These are phyloP conservation scores for Monosporozyma siamensis DNA, from an alignment of 805 yeast genomes.

Conservation along the genomic window DNA sequence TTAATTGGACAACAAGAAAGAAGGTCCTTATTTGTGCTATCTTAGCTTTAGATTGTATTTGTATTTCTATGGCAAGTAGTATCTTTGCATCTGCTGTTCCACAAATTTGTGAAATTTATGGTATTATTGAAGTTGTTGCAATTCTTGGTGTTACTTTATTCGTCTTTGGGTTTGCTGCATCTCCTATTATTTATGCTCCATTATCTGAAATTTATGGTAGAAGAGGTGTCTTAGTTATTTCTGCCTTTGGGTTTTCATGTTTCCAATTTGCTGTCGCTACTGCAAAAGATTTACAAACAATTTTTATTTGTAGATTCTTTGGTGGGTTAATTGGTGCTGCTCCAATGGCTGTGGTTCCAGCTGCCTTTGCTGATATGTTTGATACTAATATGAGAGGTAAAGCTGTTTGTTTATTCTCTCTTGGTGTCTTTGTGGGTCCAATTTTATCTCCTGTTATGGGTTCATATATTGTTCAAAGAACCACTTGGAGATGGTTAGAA, in stretches of 20 bases:
- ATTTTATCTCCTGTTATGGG: conserved; percentile 71
- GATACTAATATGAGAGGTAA: conserved; percentile 58
- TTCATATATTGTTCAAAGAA: conserved; percentile 36
- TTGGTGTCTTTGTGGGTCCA: conserved; percentile 74
- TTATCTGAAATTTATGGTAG: conserved; percentile 73
- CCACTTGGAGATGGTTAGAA: conserved; percentile 39
- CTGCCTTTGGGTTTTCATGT: conserved; percentile 46
- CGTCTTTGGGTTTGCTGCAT: conserved; percentile 89
- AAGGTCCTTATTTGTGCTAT: conserved; percentile 33
- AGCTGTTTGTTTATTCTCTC: conserved; percentile 61
- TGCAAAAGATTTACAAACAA: conserved; percentile 69
- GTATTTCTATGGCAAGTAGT: conserved; percentile 57
- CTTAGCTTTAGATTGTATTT: conserved; percentile 35
- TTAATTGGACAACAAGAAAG: conserved; percentile 41
- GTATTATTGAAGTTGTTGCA: conserved; percentile 59
- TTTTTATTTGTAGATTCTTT: conserved; percentile 69
- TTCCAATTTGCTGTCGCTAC: conserved; percentile 70
- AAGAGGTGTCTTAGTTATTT: conserved; percentile 46
- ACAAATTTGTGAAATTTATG: conserved; percentile 41
- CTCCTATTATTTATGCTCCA: conserved; percentile 89
- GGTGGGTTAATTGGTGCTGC: conserved; percentile 79
- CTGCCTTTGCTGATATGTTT: conserved; percentile 76
- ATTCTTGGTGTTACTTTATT: conserved; percentile 69
- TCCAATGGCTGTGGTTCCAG: conserved; percentile 79
- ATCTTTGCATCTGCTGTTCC: conserved; percentile 57